A percentile compares a stretch with the other conserved stretches of the same genome.
Conservation (phyloP, 768 basidiomycete genomes). For the Boletus edulis region DNA sequence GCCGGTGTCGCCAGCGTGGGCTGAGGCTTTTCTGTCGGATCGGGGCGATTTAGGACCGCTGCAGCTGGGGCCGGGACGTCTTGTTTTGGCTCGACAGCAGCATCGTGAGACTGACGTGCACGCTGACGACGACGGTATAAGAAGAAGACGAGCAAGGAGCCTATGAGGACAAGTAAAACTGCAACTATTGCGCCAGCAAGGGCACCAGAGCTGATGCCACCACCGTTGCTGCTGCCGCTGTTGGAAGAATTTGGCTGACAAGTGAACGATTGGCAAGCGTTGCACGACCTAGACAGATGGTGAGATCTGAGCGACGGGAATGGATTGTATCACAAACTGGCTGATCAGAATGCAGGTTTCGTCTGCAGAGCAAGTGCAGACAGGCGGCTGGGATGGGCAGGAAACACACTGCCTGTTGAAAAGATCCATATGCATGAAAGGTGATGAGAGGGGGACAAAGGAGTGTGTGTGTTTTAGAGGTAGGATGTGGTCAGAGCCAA, state of each 20-base stretch:
- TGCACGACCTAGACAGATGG: conserved; percentile 49
- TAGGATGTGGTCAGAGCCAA: conserved; percentile 17
- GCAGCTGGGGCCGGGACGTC: conserved; percentile 75
- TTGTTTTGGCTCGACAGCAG: conserved; percentile 40
- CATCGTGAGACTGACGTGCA: conserved; percentile 34
- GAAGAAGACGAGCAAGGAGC: conserved; percentile 51
- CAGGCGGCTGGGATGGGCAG: conserved; percentile 46
- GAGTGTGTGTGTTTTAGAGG: conserved; percentile 30
- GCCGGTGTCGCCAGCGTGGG: conserved; percentile 10
- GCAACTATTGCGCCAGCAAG: conserved; percentile 74
- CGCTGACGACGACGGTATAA: conserved; percentile 63
- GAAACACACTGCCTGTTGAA: conserved; percentile 48
- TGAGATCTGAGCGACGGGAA: conserved; percentile 4
- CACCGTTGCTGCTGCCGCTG: conserved; percentile 26
- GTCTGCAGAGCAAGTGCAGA: conserved; percentile 54
- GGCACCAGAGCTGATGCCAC: conserved; percentile 62
- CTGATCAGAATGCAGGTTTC: conserved; percentile 61
- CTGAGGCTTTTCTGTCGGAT: conserved; percentile 66
- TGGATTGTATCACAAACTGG: conserved; percentile 41
- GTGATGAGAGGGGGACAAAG: conserved; percentile 26
- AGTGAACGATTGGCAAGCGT: conserved; percentile 47
- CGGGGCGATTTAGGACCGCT: conserved; percentile 78
- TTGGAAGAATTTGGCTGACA: conserved; percentile 42
- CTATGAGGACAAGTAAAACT: conserved; percentile 54
- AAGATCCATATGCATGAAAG: conserved; percentile 35